Evolutionary conservation across 108 stramenopile species (phyloP), one percentile per base, ranked within the genome.

Genomic region (Phaeodactylum tricornutum): DNA sequence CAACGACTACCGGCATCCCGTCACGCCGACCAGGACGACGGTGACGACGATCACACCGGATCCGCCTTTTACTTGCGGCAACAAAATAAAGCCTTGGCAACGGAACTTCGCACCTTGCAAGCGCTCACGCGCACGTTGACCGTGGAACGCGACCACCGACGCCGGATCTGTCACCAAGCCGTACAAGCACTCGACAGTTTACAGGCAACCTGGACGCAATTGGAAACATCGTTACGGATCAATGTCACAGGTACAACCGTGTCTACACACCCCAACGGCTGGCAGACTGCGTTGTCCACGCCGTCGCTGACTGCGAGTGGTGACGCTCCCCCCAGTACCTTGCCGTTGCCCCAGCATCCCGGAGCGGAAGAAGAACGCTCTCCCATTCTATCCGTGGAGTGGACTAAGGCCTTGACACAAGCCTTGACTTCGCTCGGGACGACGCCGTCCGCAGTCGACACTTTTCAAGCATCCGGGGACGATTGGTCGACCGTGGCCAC

Each of bases 41-140:
- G 15, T 7, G n/a, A 41, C 20, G 34, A 38, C 20, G 19, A 36
- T 12, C 36, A 52, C 35, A 29, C n/a, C 3, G 16, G 22, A 11
- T 20, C 34, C n/a, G 50, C 50, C 20, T 90, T 85, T 59, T 90
- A 74, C 38, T 51, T 92, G 22, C 66, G 76, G 31, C 78, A 79
- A 53, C 85, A 87, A 55, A 92, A 92, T 55, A 50, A 50, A 43
- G 79, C 86, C 4, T 50, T 92, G 23, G 73, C 76, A 16, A 62
- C 66, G 33, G 91, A 92, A 55, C 66, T 87, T 3, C 63, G 69
- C 29, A 46, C 64, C 11, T 62, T 79, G 8, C 59, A 83, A 40
- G 59, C 74, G 45, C 64, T 69, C 29, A 55, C 80, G 17, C 32
- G 53, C 20, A 51, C 70, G 40, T 53, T 87, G 16, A 67, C 69